Base-by-base conservation (phyloP, 805 yeast genomes). In the Kuraishia ogatae region DNA sequence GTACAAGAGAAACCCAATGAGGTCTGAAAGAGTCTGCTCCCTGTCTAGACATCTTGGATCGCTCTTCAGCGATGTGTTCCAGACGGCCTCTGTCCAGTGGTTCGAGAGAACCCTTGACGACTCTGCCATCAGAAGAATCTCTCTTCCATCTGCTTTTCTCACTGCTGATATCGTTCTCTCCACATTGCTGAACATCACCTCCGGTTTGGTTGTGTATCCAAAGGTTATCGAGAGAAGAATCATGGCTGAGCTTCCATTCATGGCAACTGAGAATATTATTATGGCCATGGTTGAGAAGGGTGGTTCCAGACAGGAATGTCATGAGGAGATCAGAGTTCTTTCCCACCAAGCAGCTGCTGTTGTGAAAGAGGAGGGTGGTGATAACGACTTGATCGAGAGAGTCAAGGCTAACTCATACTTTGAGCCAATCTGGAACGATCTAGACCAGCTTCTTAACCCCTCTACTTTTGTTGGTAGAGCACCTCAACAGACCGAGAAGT, bases 251-350 rank as follows among this genome's bases (percentile, higher is more conserved):
- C 80, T 94, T 67, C 99, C 99, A 63, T 94, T 94, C 81, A 94
- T 94, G 99, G 99, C 99, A 62, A 94, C 99, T 56, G 99, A 94
- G 77, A 94, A 94, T 75, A 82, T 94, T 71, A 94, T 94, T 72
- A 94, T 94, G 99, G 99, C 99, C 54, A 94, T 94, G 97, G 99
- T 94, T 56, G 96, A 91, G 74, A 86, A 87, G 71, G 98, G 98
- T 64, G 98, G 89, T 35, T 91, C 96, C 35, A 87, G 99, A 81
- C 99, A 94, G 79, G 97, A 93, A 56, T 93, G 97, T 67, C 99
- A 94, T 74, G 99, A 94, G 78, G 87, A 88, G 74, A 92, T 94
- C 74, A 85, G 99, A 74, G 98, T 94, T 29, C 80, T 94, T 58
- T 89, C 97, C 13, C 99, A 94, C 71, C 93, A 94, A 77, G 99